These are phyloP conservation scores for Aspergillus awamori DNA, from an alignment of 2,329 filamentous ascomycete species.

Conservation along the genomic window DNA sequence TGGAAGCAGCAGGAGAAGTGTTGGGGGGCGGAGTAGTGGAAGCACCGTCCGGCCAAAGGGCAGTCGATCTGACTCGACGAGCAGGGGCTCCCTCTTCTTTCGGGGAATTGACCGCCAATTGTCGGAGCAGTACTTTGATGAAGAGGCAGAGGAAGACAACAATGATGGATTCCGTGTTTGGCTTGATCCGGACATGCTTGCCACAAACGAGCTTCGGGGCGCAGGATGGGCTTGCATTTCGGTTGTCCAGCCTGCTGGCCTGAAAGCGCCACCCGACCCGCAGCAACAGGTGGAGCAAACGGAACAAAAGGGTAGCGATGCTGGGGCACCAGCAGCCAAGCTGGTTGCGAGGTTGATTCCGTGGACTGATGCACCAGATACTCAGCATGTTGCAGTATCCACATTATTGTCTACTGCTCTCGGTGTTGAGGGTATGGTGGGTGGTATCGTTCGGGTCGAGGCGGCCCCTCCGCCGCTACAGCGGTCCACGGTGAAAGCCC, in stretches of 20 bases:
- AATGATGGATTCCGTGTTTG: slow-evolving; percentile 71
- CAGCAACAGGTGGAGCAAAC: slow-evolving; percentile 69
- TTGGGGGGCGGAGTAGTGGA: slow-evolving; percentile 67
- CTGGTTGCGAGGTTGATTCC: slow-evolving; percentile 73
- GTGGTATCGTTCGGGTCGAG: slow-evolving; percentile 84
- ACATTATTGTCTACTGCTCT: slow-evolving; percentile 73
- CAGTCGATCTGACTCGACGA: slow-evolving; percentile 64
- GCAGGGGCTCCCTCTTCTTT: slow-evolving; percentile 65
- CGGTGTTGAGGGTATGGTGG: slow-evolving; percentile 72
- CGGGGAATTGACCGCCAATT: slow-evolving; percentile 73
- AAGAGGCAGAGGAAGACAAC: slow-evolving; percentile 59
- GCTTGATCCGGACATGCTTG: slow-evolving; percentile 77
- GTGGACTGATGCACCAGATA: slow-evolving; percentile 88
- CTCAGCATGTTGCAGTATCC: slow-evolving; percentile 78
- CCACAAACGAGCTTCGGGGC: slow-evolving; percentile 72
- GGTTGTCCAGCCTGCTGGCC: slow-evolving; percentile 78
- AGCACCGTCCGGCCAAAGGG: slow-evolving; percentile 68
- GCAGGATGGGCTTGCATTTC: slow-evolving; percentile 78
- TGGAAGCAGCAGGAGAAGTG: slow-evolving; percentile 76
- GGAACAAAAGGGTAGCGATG: slow-evolving; percentile 61
- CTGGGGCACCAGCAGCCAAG: slow-evolving; percentile 62
- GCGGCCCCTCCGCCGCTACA: slow-evolving; percentile 74
- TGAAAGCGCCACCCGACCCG: slow-evolving; percentile 71
- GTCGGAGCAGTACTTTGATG: slow-evolving; percentile 77
- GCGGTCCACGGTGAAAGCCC: slow-evolving; percentile 64